Percentiles rank a stretch among this genome's conserved stretches.
Conservation (phyloP, 2,329 filamentous ascomycete genomes). For the Myrmaecium sp. region DNA sequence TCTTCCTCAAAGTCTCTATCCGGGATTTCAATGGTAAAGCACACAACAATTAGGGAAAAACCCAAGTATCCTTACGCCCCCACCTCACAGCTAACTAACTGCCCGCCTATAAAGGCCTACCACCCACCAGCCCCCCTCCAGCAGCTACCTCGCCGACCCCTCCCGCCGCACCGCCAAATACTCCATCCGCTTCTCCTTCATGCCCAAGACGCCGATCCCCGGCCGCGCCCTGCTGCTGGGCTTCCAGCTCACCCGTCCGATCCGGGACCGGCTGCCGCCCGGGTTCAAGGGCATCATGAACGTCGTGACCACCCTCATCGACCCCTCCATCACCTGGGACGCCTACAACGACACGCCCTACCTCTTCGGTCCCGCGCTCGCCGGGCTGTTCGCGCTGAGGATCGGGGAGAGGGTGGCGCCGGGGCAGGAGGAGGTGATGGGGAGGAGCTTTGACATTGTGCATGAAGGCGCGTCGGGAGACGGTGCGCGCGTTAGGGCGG, state of each 20-base stretch:
- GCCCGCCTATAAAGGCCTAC: constrained; percentile 13
- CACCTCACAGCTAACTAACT: not conserved
- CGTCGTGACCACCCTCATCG: constrained; percentile 18
- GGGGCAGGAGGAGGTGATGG: constrained; percentile 7
- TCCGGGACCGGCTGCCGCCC: constrained; percentile 19
- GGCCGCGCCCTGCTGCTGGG: constrained; percentile 17
- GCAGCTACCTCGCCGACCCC: constrained; percentile 16
- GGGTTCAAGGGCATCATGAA: constrained; percentile 19
- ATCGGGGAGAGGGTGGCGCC: constrained; percentile 11
- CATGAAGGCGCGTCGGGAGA: constrained; percentile 25
- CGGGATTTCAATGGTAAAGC: constrained; percentile 15
- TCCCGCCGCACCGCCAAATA: constrained; percentile 18
- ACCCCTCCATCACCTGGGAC: constrained; percentile 19
- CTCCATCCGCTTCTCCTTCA: constrained; percentile 19
- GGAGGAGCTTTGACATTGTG: constrained; percentile 11
- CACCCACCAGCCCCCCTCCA: constrained; percentile 12
- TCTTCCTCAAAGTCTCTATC: constrained; percentile 17
- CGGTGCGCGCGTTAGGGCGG: constrained; percentile 15
- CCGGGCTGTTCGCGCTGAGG: constrained; percentile 16
- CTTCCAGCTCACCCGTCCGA: constrained; percentile 19
- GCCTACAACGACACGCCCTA: constrained; percentile 21
- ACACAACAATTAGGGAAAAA: not conserved
- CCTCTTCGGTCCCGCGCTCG: constrained; percentile 19
- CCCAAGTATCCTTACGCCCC: not conserved
- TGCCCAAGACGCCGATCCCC: constrained; percentile 15